phyloP scores from a whole-genome alignment of 768 basidiomycete species.

The Tulasnella sp. region DNA sequence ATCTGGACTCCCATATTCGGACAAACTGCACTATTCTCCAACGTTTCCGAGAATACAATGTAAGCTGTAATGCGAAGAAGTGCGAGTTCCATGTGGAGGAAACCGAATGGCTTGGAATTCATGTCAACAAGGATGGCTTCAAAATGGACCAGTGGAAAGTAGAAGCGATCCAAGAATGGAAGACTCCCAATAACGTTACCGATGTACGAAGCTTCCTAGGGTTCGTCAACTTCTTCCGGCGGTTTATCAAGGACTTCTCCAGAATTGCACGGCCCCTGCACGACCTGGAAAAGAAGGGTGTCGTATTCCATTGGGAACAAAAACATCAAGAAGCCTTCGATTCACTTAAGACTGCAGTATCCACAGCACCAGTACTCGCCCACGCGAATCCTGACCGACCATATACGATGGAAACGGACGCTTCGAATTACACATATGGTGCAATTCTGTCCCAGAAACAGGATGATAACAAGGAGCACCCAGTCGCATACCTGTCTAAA shows the following conservation, averaged over 20 bases:
- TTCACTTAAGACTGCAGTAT: background rate
- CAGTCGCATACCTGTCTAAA: constrained; percentile 22
- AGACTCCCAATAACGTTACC: background rate
- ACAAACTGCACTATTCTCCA: background rate
- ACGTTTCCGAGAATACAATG: background rate
- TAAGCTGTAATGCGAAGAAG: background rate
- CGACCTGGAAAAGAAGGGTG: background rate
- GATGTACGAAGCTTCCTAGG: constrained; percentile 9
- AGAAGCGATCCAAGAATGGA: constrained; percentile 5
- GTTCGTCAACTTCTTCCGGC: background rate
- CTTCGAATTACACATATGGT: background rate
- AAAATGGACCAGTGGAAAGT: constrained; percentile 4
- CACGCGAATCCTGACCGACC: background rate
- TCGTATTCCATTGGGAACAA: background rate
- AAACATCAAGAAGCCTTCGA: background rate
- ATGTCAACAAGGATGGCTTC: background rate
- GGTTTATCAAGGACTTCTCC: constrained; percentile 4
- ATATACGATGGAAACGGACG: background rate
- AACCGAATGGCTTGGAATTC: background rate
- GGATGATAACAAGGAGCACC: background rate
- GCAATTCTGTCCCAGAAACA: constrained; percentile 4
- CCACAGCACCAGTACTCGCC: background rate
- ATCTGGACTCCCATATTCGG: background rate
- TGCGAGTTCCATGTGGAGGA: background rate
- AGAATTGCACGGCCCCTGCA: background rate